phyloP scores from a whole-genome alignment of 352 stramenopile species.

The Phytopythium boreale region DNA sequence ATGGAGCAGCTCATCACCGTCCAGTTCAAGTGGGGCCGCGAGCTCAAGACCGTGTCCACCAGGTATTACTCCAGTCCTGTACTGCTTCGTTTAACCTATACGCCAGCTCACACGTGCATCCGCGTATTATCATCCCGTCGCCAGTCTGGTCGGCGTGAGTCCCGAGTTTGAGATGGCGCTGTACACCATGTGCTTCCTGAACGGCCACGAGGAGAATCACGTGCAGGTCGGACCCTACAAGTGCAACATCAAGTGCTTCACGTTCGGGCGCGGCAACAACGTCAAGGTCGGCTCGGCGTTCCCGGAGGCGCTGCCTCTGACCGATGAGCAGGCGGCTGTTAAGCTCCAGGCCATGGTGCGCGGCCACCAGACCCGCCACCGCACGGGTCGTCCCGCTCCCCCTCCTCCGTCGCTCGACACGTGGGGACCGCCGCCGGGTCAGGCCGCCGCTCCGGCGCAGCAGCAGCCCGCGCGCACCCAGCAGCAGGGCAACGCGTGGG shows the following conservation, averaged over 20 bases:
- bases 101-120: neutral
- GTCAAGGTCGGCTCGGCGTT: constrained; percentile 83
- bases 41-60: constrained; percentile 90
- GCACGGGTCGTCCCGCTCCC: constrained; percentile 15
- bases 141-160: constrained; percentile 90
- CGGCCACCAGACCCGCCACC: constrained; percentile 36
- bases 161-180: constrained; percentile 96
- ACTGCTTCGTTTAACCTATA: too few species aligned
- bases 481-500: constrained; percentile 24
- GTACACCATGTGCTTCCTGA: constrained; percentile 96
- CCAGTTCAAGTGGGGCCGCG: constrained; percentile 91
- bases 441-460: constrained; percentile 11
- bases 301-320: constrained; percentile 70
- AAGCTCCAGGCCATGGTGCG: constrained; percentile 75
- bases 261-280: constrained; percentile 67
- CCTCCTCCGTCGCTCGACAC: constrained; percentile 28
- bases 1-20: constrained; percentile 93
- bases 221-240: constrained; percentile 85
- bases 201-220: constrained; percentile 85
- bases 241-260: constrained; percentile 89
- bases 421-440: constrained; percentile 37
- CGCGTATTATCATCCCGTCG: neutral
- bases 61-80: too few species aligned
- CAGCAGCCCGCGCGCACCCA: constrained; percentile 7
- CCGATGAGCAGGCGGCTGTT: constrained; percentile 61